Percentiles rank a stretch among this genome's conserved stretches.
These are phyloP conservation scores for Oropetium thomaeum DNA, from an alignment of 176 grass and related monocot genomes.

Conservation along the genomic window DNA sequence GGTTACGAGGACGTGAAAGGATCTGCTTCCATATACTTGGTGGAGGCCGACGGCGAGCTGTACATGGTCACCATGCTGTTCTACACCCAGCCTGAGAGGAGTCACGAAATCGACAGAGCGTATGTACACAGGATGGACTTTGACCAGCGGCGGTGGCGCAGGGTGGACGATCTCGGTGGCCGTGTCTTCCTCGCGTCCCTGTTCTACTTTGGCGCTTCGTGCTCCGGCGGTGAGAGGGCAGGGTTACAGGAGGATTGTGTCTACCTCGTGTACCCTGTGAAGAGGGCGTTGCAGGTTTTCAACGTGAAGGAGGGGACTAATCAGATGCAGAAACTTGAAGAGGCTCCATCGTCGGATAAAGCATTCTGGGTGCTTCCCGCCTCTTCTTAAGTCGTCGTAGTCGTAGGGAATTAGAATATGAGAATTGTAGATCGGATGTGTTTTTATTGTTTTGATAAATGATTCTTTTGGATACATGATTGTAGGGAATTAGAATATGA, in stretches of 20 bases:
- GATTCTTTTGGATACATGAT: too few species aligned
- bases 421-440: too few species aligned
- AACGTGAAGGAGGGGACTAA: neutral
- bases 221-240: neutral
- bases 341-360: neutral
- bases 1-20: too few species aligned
- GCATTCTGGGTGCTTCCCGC: neutral
- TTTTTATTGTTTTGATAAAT: too few species aligned
- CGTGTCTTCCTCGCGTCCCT: neutral
- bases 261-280: neutral
- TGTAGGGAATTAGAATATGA: too few species aligned
- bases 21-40: too few species aligned
- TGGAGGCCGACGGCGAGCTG: too few species aligned
- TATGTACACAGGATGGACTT: conserved; percentile 8
- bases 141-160: neutral
- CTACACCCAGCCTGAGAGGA: neutral
- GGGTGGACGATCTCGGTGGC: conserved; percentile 6
- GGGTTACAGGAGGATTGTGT: neutral
- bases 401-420: neutral
- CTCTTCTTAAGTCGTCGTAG: too few species aligned
- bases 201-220: neutral
- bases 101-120: neutral
- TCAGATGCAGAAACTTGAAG: neutral
- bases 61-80: neutral
- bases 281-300: neutral